Evolutionary conservation across 2,329 filamentous ascomycete genomes (phyloP).

Genomic region (Rutstroemia sp.): DNA sequence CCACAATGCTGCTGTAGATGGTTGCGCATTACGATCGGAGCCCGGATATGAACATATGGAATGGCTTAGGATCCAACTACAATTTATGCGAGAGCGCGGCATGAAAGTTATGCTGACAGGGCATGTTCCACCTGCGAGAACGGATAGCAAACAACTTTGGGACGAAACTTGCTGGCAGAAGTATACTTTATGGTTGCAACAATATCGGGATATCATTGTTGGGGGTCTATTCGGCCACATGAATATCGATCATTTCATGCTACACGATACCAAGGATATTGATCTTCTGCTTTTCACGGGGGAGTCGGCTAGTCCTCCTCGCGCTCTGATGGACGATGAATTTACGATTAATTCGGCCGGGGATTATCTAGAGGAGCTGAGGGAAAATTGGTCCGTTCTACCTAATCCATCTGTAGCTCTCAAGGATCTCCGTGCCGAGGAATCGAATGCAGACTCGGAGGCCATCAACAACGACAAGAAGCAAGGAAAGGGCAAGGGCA

Average conservation of each 20-base stretch:
- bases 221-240: slow-evolving; percentile 84
- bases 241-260: slow-evolving; percentile 96
- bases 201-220: slow-evolving; percentile 85
- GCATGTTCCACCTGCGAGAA: slow-evolving; percentile 86
- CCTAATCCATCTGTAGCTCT: slow-evolving; percentile 38
- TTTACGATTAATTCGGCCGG: slow-evolving; percentile 59
- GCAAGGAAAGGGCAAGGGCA: slow-evolving; percentile 39
- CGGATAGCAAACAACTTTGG: slow-evolving; percentile 79
- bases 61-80: slow-evolving; percentile 85
- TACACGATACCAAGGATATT: slow-evolving; percentile 78
- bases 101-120: slow-evolving; percentile 95
- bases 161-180: slow-evolving; percentile 98
- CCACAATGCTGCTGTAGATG: slow-evolving; percentile 88
- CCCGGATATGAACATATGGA: slow-evolving; percentile 94
- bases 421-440: slow-evolving; percentile 10
- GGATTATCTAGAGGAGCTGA: slow-evolving; percentile 72
- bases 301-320: slow-evolving; percentile 21
- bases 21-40: slow-evolving; percentile 70
- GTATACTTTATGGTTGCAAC: slow-evolving; percentile 82
- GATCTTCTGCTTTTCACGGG: slow-evolving; percentile 44
- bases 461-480: slow-evolving; percentile 37
- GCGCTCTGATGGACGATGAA: slow-evolving; percentile 41
- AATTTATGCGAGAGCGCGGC: slow-evolving; percentile 70
- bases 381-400: slow-evolving; percentile 69
- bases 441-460: slow-evolving; percentile 10